Conservation (phyloP, 129 eudicot species). For the Logfia minima region DNA sequence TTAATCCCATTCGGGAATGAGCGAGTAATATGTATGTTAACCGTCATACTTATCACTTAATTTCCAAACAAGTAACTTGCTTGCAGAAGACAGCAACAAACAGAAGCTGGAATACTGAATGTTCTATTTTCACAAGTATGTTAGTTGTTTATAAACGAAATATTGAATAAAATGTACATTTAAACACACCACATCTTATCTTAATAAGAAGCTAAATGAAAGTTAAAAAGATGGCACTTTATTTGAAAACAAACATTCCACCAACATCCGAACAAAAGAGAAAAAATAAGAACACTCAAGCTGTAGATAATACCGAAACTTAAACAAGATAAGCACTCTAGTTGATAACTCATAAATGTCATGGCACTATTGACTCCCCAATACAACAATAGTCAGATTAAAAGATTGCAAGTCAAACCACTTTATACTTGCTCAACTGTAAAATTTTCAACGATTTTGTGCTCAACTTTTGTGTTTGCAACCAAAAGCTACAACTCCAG, state of each 20-base stretch:
- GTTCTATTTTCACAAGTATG: not conserved
- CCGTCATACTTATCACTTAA: not conserved
- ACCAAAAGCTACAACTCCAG: not conserved
- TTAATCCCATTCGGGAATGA: not conserved
- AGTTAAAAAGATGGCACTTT: no score
- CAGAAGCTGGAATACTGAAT: not conserved
- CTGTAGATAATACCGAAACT: no score
- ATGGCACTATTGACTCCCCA: not conserved
- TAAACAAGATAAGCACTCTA: not conserved
- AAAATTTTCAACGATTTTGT: not conserved
- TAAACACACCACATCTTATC: no score
- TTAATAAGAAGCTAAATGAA: no score
- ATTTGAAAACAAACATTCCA: no score
- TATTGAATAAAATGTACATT: not conserved
- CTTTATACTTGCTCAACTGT: not conserved
- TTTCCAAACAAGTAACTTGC: not conserved
- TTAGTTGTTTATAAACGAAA: conserved; percentile 8
- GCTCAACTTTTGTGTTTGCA: not conserved
- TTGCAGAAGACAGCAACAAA: conserved; percentile 2
- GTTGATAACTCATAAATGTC: not conserved
- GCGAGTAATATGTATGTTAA: not conserved
- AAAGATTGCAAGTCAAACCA: not conserved
- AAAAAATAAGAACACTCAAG: no score
- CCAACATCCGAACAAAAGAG: no score
- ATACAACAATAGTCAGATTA: not conserved